phyloP scores from a whole-genome alignment of 345 rosid species.

The Rhizophora apiculata region DNA sequence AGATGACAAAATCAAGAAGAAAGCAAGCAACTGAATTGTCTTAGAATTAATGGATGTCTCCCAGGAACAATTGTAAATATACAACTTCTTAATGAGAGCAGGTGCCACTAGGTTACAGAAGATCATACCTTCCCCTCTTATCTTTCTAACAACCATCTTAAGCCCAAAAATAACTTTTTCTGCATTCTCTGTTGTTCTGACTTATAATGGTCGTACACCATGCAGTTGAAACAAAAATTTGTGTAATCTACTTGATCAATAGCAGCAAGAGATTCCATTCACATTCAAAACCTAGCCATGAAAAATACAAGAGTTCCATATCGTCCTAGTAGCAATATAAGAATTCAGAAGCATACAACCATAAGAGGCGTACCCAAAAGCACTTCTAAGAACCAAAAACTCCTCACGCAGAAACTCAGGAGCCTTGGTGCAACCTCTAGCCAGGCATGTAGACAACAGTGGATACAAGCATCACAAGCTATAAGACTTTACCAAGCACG shows the following conservation, averaged over 20 bases:
- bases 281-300: constrained; percentile 10
- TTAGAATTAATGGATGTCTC: neutral
- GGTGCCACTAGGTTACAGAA: neutral
- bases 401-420: constrained; percentile 86
- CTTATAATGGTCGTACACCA: constrained; percentile 49
- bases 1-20: too few relatives aligned
- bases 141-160: constrained; percentile 66
- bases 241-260: constrained; percentile 49
- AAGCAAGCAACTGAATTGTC: too few relatives aligned
- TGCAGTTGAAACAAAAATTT: constrained; percentile 84
- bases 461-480: constrained; percentile 90
- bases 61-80: neutral
- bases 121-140: constrained; percentile 76
- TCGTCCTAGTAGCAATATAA: constrained; percentile 2
- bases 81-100: constrained; percentile 4
- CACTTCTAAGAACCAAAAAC: constrained; percentile 77
- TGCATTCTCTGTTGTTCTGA: constrained; percentile 32
- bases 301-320: neutral
- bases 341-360: constrained; percentile 11
- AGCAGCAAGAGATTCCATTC: constrained; percentile 7
- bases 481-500: constrained; percentile 88
- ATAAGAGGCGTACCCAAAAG: constrained; percentile 68
- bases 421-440: constrained; percentile 82
- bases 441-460: constrained; percentile 74
- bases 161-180: constrained; percentile 41